A percentile compares a stretch with the other conserved stretches of the same genome.
These are phyloP conservation scores for Stagonosporopsis cucurbitacearum DNA, from an alignment of 2,329 filamentous ascomycete genomes.

Conservation along the genomic window DNA sequence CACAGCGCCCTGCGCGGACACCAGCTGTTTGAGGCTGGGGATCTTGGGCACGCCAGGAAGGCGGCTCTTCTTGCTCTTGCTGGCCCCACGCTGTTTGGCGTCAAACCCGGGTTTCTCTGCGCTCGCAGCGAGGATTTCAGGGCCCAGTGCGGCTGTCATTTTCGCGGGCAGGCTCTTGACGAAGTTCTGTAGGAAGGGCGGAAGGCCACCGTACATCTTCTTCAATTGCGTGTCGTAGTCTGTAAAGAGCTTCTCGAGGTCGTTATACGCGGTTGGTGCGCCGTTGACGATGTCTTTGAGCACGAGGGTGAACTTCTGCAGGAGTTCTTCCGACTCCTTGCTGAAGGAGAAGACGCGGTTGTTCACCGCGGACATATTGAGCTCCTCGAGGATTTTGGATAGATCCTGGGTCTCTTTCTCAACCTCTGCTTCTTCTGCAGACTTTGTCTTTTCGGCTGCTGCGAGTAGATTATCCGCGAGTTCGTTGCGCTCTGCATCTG, in stretches of 20 bases:
- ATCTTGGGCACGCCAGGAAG: slow-evolving; percentile 60
- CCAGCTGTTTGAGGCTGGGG: slow-evolving; percentile 76
- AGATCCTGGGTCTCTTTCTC: slow-evolving; percentile 74
- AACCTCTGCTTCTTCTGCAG: slow-evolving; percentile 45
- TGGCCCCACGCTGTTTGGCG: slow-evolving; percentile 37
- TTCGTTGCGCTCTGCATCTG: slow-evolving; percentile 47
- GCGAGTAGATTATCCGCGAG: slow-evolving; percentile 44
- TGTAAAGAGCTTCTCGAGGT: slow-evolving; percentile 74
- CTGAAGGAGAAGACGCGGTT: slow-evolving; percentile 85
- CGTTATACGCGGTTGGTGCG: slow-evolving; percentile 89
- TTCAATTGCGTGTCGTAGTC: slow-evolving; percentile 69
- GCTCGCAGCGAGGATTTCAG: slow-evolving; percentile 81
- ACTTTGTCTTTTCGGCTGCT: slow-evolving; percentile 43
- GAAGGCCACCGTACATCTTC: slow-evolving; percentile 71
- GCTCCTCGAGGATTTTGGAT: slow-evolving; percentile 76
- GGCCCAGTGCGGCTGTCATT: slow-evolving; percentile 75
- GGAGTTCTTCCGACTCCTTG: slow-evolving; percentile 80
- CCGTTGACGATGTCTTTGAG: slow-evolving; percentile 93
- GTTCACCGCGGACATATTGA: slow-evolving; percentile 84
- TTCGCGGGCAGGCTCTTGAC: slow-evolving; percentile 85
- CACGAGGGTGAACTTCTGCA: slow-evolving; percentile 84
- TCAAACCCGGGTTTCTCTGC: slow-evolving; percentile 68
- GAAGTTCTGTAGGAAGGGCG: slow-evolving; percentile 81
- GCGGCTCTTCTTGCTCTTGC: slow-evolving; percentile 62
- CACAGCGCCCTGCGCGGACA: slow-evolving; percentile 86